A percentile compares a stretch with the other conserved stretches of the same genome.
Conservation (phyloP, 495 filamentous ascomycete species). For the Choiromyces venosus region DNA sequence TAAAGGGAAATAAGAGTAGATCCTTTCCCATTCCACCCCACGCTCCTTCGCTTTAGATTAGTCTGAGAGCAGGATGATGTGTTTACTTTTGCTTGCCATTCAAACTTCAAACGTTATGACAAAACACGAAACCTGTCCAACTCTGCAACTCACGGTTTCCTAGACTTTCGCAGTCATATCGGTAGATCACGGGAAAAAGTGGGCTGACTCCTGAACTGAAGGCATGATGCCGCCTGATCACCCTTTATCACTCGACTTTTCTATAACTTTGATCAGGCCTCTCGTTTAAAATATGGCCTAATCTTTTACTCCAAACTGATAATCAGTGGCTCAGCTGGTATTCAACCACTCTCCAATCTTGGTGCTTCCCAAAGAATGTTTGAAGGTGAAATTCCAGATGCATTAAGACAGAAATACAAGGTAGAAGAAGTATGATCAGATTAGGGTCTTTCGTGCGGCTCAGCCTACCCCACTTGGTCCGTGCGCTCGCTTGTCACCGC, state of each 20-base stretch:
- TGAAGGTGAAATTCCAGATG: not conserved
- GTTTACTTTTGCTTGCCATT: not conserved
- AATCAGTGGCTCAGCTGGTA: not conserved
- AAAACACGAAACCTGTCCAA: not conserved
- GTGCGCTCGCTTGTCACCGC: constrained; percentile 17
- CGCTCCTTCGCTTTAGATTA: not conserved
- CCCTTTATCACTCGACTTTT: not conserved
- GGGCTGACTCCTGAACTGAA: not conserved
- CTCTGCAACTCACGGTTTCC: not conserved
- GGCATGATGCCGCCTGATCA: not conserved
- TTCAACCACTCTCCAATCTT: not conserved
- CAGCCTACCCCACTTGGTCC: constrained; percentile 27
- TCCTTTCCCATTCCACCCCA: no score
- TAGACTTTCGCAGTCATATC: not conserved
- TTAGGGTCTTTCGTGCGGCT: constrained; percentile 16
- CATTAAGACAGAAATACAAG: not conserved
- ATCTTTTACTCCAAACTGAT: not conserved
- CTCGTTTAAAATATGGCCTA: not conserved
- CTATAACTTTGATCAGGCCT: not conserved
- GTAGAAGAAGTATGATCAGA: not conserved
- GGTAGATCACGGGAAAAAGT: not conserved
- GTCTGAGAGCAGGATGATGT: not conserved
- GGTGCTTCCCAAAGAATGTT: not conserved
- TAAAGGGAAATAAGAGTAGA: not conserved
- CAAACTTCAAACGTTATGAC: not conserved